Conservation (phyloP, 2,329 filamentous ascomycete genomes). For the Aspergillus sojae region DNA sequence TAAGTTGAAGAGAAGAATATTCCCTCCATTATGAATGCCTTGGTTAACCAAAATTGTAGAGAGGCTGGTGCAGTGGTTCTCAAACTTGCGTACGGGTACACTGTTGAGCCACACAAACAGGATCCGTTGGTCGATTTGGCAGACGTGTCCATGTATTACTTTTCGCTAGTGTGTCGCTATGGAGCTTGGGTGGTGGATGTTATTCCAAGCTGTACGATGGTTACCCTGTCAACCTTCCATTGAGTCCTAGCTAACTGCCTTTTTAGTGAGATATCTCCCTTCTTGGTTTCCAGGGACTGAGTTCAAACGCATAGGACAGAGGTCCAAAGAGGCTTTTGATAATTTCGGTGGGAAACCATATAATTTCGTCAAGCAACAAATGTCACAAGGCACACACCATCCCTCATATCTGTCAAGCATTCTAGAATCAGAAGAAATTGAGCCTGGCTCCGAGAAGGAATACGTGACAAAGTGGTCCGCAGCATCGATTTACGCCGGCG, state of each 20-base stretch:
- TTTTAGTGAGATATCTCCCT: slow-evolving; percentile 37
- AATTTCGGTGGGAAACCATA: slow-evolving; percentile 45
- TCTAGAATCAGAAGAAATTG: slow-evolving; percentile 24
- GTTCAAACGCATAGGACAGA: slow-evolving; percentile 46
- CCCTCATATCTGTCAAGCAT: slow-evolving; percentile 46
- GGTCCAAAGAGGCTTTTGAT: slow-evolving; percentile 32
- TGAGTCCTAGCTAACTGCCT: neutral
- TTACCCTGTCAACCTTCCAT: too few species aligned
- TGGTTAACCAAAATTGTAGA: slow-evolving; percentile 16
- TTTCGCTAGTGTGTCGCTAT: slow-evolving; percentile 42
- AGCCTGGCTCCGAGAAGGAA: slow-evolving; percentile 34
- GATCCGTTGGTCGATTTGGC: slow-evolving; percentile 45
- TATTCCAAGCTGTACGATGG: slow-evolving; percentile 34
- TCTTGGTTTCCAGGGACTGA: slow-evolving; percentile 49
- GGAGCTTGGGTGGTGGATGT: slow-evolving; percentile 50
- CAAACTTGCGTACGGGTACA: slow-evolving; percentile 41
- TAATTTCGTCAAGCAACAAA: slow-evolving; percentile 46
- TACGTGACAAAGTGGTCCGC: slow-evolving; percentile 35
- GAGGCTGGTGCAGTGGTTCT: slow-evolving; percentile 43
- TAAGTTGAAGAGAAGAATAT: slow-evolving; percentile 5
- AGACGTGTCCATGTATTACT: slow-evolving; percentile 42
- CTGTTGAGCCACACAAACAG: slow-evolving; percentile 21
- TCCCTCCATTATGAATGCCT: neutral
- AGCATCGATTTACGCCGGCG: slow-evolving; percentile 45
- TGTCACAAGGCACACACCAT: slow-evolving; percentile 32